Evolutionary conservation across 106 monocot species (phyloP).

Genomic region (Platanthera zijinensis): DNA sequence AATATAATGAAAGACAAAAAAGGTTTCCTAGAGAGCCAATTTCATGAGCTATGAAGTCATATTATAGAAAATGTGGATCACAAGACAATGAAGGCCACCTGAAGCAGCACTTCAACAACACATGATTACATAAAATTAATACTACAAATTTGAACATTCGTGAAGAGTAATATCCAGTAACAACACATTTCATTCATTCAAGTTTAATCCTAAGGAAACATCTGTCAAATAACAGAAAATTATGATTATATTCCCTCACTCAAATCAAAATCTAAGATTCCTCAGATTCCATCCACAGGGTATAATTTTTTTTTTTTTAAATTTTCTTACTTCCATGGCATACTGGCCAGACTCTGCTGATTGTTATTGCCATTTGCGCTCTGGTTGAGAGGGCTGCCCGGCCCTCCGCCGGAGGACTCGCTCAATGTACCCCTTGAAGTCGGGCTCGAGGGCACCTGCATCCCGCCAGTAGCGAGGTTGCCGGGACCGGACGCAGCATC

Average conservation of each 20-base stretch:
- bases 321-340: conserved; percentile 47
- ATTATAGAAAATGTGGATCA: no score
- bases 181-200: not conserved
- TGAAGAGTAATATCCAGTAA: not conserved
- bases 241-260: not conserved
- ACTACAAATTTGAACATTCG: not conserved
- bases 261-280: conserved; percentile 1
- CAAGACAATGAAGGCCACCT: no score
- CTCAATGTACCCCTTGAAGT: conserved; percentile 44
- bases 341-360: conserved; percentile 32
- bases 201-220: not conserved
- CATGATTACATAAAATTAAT: not conserved
- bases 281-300: not conserved
- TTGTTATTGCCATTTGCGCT: conserved; percentile 25
- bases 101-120: not conserved
- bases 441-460: conserved; percentile 31
- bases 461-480: conserved; percentile 11
- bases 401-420: conserved; percentile 56
- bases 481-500: conserved; percentile 10
- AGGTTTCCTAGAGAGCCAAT: no score
- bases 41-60: no score
- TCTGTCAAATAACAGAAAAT: not conserved
- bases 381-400: conserved; percentile 45
- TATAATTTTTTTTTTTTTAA: conserved; percentile 5
- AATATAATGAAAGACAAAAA: no score